Base-by-base conservation (phyloP, 2,329 filamentous ascomycete genomes). In the Alternaria conjuncta region DNA sequence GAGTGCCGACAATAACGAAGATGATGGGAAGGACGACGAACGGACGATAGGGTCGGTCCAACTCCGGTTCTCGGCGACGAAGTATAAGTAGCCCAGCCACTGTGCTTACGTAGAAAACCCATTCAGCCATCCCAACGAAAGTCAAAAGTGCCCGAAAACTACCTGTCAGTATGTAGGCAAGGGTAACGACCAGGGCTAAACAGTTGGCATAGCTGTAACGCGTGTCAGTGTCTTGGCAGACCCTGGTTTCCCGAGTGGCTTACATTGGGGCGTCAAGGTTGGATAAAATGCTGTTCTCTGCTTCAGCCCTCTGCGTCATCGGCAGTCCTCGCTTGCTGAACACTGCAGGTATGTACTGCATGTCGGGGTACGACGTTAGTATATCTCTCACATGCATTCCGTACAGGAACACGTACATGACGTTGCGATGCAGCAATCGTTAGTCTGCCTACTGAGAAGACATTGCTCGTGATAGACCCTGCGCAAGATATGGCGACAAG, bases 91-190 rank as follows among this genome's bases (percentile, higher is more conserved):
- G 84, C 0, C 88, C 88, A 0, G 89, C 69, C 0, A 89, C 87
- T 0, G 88, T 87, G 28, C 89, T 81, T 70, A 90, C 88, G 78
- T 90, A 90, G 76, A 90, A 90, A 0, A 88, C 85, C 72, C 87
- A 90, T 63, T 72, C 73, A 9, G 76, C 76, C 76, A 79, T 78
- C 15, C 76, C 76, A 25, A 77, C 75, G 53, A 80, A 88, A 0
- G 87, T 89, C 11, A 90, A 71, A 0, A 90, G 83, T 0, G 86
- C 85, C 32, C 88, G 84, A 78, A 90, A 90, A 74, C 83, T 87
- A 18, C 88, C 88, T 0, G 88, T 80, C 1, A 88, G 70, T 30
- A 90, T 88, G 74, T 90, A 90, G 2, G 88, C 59, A 0, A 86
- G 74, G 0, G 86, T 86, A 7, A 79, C 57, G 1, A 73, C 26